Evolutionary conservation across 192 early-diverging fungal species (phyloP).

Genomic region (Geranomyces variabilis): DNA sequence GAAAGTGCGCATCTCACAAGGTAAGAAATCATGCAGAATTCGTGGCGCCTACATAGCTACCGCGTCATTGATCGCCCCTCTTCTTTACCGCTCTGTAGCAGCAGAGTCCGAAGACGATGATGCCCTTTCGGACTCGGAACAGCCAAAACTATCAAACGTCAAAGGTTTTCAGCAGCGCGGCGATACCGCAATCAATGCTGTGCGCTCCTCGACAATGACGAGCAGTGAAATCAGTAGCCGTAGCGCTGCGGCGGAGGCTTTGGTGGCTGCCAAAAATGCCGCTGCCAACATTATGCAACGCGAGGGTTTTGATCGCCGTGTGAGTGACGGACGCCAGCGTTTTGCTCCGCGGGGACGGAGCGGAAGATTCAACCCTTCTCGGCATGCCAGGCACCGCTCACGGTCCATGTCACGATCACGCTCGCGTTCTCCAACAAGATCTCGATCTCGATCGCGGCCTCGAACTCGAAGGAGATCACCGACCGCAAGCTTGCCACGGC

Average conservation of each 20-base stretch:
- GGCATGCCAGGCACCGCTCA: conserved; percentile 8
- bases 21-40: too few species aligned
- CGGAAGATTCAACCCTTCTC: not conserved
- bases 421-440: conserved; percentile 8
- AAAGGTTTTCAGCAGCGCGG: not conserved
- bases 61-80: too few species aligned
- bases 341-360: not conserved
- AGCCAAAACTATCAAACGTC: not conserved
- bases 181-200: not conserved
- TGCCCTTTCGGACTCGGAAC: conserved; percentile 13
- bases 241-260: conserved; percentile 13
- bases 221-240: conserved; percentile 12
- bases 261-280: conserved; percentile 20
- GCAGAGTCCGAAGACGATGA: not conserved
- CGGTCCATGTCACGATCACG: conserved; percentile 17
- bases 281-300: conserved; percentile 22
- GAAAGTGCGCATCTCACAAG: not conserved
- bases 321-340: conserved; percentile 3
- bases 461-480: not conserved
- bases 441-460: conserved; percentile 10
- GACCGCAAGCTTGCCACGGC: not conserved
- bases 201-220: conserved; percentile 7
- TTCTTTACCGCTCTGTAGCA: too few species aligned
- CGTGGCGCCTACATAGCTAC: too few species aligned
- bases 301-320: conserved; percentile 9